Conservation (phyloP, 805 yeast genomes). For the Zygosaccharomyces kombuchaensis region DNA sequence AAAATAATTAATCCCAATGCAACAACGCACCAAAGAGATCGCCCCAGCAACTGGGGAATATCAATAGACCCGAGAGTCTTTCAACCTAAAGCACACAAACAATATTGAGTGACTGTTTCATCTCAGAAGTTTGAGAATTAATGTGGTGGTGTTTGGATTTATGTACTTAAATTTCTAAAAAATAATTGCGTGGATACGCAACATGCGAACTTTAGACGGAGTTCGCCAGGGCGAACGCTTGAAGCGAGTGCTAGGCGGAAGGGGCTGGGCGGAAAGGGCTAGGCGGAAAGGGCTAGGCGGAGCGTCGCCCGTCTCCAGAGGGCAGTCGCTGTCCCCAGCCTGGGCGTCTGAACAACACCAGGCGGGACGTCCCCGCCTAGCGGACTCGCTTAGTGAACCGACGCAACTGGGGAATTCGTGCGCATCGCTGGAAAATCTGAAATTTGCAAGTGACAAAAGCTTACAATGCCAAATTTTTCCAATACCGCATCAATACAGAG, state of each 20-base stretch:
- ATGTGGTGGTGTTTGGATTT: background rate
- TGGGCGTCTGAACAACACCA: too few relatives aligned
- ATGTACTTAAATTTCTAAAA: background rate
- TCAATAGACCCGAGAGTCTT: too few relatives aligned
- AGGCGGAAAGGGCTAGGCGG: background rate
- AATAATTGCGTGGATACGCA: background rate
- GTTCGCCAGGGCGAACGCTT: too few relatives aligned
- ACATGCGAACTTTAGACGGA: background rate
- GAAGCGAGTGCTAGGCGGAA: too few relatives aligned
- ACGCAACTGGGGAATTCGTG: slow-evolving; percentile 1
- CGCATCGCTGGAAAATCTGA: slow-evolving; percentile 6
- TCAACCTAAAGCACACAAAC: too few relatives aligned
- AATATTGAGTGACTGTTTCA: background rate
- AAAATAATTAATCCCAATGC: too few relatives aligned
- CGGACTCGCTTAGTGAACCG: background rate
- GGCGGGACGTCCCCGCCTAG: too few relatives aligned
- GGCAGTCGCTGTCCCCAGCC: background rate
- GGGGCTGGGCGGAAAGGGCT: background rate
- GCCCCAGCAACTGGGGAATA: too few relatives aligned
- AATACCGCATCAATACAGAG: background rate
- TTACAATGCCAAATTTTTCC: background rate
- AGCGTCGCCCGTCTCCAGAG: background rate
- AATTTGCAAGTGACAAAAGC: slow-evolving; percentile 4
- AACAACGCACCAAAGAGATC: too few relatives aligned
- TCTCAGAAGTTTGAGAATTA: too few relatives aligned